These are phyloP conservation scores for Aegilops sharonensis DNA, from an alignment of 176 grass and related monocot genomes.

Conservation along the genomic window DNA sequence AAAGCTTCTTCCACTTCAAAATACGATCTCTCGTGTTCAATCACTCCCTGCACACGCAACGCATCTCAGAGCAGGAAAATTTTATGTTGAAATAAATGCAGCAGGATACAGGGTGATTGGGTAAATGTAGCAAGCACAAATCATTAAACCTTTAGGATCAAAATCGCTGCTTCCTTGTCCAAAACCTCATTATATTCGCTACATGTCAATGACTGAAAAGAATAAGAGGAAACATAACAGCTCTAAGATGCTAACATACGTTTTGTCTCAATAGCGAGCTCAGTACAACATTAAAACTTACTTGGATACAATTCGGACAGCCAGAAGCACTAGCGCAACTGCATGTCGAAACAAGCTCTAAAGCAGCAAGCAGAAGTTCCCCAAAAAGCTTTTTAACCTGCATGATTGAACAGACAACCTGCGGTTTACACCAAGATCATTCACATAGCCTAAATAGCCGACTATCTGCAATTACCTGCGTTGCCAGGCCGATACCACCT, in stretches of 20 bases:
- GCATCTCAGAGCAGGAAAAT: neutral
- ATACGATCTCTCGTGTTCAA: constrained; percentile 56
- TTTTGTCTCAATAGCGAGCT: neutral
- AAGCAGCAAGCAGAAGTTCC: constrained; percentile 63
- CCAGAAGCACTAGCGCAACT: constrained; percentile 47
- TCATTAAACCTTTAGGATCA: constrained; percentile 61
- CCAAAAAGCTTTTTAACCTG: constrained; percentile 66
- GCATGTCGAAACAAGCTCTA: constrained; percentile 71
- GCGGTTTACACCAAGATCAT: neutral
- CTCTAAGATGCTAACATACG: neutral
- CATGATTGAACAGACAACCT: constrained; percentile 9
- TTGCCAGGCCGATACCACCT: constrained; percentile 69
- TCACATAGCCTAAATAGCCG: neutral
- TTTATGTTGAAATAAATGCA: neutral
- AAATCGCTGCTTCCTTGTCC: constrained; percentile 68
- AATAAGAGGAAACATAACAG: neutral
- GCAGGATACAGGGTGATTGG: neutral
- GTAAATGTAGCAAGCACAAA: neutral
- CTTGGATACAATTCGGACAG: constrained; percentile 86
- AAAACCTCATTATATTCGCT: constrained; percentile 85
- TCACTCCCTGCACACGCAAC: constrained; percentile 40
- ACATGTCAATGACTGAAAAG: constrained; percentile 63
- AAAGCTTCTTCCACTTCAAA: constrained; percentile 39
- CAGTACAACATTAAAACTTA: neutral
- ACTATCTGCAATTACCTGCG: constrained; percentile 47